Conservation (phyloP, 495 filamentous ascomycete species). For the Tuber brumale region DNA sequence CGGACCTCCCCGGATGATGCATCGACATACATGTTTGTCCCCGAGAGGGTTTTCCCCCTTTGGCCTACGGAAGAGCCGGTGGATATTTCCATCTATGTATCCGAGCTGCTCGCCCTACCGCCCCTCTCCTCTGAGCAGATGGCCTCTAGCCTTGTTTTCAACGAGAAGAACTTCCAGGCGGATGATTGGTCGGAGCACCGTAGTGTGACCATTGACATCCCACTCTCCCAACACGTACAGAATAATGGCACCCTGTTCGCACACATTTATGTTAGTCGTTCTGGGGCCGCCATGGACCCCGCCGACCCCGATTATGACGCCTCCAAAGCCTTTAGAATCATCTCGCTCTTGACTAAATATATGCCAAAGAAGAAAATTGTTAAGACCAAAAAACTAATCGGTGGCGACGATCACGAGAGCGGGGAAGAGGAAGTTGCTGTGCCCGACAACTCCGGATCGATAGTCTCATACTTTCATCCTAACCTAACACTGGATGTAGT, state of each 20-base stretch:
- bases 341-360: conserved; percentile 79
- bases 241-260: conserved; percentile 90
- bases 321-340: conserved; percentile 70
- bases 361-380: conserved; percentile 81
- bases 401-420: conserved; percentile 49
- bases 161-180: conserved; percentile 74
- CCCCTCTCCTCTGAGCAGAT: conserved; percentile 55
- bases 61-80: conserved; percentile 72
- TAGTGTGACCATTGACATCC: conserved; percentile 67
- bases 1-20: conserved; percentile 52
- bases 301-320: conserved; percentile 61
- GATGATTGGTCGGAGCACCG: conserved; percentile 75
- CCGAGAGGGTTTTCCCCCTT: conserved; percentile 73
- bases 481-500: conserved; percentile 88
- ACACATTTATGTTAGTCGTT: conserved; percentile 78
- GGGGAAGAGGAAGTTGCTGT: conserved; percentile 41
- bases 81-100: conserved; percentile 80
- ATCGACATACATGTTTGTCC: conserved; percentile 62
- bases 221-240: conserved; percentile 72
- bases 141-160: conserved; percentile 56
- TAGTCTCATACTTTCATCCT: conserved; percentile 86
- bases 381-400: conserved; percentile 85
- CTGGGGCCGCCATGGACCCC: conserved; percentile 70
- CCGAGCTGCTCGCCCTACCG: conserved; percentile 62
- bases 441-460: conserved; percentile 54